phyloP scores from a whole-genome alignment of 108 stramenopile genomes.

The Fragilaria crotonensis region DNA sequence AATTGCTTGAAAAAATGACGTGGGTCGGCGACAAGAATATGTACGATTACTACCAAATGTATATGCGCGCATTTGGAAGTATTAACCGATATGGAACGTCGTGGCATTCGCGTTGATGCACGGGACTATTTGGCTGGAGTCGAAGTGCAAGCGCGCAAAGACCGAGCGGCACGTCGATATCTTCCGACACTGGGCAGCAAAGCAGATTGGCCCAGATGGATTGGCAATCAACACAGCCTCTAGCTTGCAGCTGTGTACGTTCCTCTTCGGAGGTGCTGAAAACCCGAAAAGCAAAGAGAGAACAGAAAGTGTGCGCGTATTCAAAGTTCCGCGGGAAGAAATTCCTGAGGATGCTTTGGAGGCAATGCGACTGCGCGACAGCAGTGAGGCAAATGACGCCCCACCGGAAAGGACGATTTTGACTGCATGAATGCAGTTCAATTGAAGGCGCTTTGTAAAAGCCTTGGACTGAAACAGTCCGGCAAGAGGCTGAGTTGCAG shows the following conservation, averaged over 20 bases:
- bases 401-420: constrained; percentile 43
- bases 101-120: constrained; percentile 89
- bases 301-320: constrained; percentile 61
- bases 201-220: constrained; percentile 68
- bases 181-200: constrained; percentile 78
- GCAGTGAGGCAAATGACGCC: background rate
- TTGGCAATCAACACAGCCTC: constrained; percentile 83
- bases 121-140: constrained; percentile 82
- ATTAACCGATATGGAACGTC: constrained; percentile 96
- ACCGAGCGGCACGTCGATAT: constrained; percentile 51
- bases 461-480: constrained; percentile 71
- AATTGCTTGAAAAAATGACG: constrained; percentile 32
- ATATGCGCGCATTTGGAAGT: constrained; percentile 93
- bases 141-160: constrained; percentile 71
- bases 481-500: constrained; percentile 74
- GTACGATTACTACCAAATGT: constrained; percentile 88
- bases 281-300: constrained; percentile 65
- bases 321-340: constrained; percentile 78
- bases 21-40: constrained; percentile 46
- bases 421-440: constrained; percentile 69
- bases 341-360: constrained; percentile 76
- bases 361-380: constrained; percentile 31
- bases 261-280: constrained; percentile 85
- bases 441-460: constrained; percentile 78
- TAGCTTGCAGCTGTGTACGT: constrained; percentile 69